phyloP scores from a whole-genome alignment of 495 filamentous ascomycete genomes.

The Aspergillus indologenus region DNA sequence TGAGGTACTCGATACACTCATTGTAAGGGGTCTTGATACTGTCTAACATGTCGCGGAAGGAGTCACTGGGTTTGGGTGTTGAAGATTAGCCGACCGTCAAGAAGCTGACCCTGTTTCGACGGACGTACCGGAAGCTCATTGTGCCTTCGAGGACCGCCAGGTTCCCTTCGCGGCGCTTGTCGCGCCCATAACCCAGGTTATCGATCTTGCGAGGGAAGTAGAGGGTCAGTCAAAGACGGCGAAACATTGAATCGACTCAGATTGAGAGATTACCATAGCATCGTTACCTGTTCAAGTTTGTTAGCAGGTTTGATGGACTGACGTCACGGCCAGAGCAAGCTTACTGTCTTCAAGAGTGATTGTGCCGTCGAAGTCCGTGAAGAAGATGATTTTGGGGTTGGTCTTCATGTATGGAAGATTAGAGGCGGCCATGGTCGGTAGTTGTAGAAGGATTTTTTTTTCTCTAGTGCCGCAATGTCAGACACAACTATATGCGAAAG shows the following conservation, averaged over 20 bases:
- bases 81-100: constrained; percentile 1
- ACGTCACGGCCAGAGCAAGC: constrained; percentile 19
- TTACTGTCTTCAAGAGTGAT: constrained; percentile 83
- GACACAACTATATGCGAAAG: neutral
- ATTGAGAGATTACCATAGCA: constrained; percentile 56
- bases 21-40: constrained; percentile 73
- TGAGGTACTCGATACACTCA: constrained; percentile 70
- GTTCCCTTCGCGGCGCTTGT: constrained; percentile 63
- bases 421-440: constrained; percentile 34
- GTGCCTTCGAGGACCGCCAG: constrained; percentile 64
- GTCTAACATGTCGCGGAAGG: constrained; percentile 86
- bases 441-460: neutral
- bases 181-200: constrained; percentile 76
- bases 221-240: constrained; percentile 3
- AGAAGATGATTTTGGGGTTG: constrained; percentile 85
- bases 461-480: neutral
- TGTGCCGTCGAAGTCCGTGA: constrained; percentile 96
- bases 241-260: neutral
- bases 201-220: constrained; percentile 58
- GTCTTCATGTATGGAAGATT: constrained; percentile 53
- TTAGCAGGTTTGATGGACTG: constrained; percentile 17
- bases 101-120: neutral
- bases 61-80: constrained; percentile 51
- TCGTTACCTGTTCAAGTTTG: constrained; percentile 67
- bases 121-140: constrained; percentile 64